Evolutionary conservation across 2,329 filamentous ascomycete genomes (phyloP).

Genomic region (Bipolaris oryzae): DNA sequence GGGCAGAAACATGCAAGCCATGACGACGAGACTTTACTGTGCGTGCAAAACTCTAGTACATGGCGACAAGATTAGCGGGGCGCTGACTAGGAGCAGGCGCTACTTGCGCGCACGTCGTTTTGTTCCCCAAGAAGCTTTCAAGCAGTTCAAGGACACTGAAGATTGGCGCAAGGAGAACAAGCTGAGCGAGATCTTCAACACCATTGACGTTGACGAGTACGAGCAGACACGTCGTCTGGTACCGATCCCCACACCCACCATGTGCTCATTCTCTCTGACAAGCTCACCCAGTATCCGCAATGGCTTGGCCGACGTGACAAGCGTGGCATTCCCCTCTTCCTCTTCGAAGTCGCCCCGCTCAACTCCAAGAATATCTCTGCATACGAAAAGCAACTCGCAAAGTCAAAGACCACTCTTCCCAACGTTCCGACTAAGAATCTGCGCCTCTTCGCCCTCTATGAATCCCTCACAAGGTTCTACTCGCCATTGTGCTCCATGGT

Average conservation of each 20-base stretch:
- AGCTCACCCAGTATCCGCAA: constrained; percentile 75
- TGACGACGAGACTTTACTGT: constrained; percentile 76
- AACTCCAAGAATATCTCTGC: constrained; percentile 79
- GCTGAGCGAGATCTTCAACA: constrained; percentile 79
- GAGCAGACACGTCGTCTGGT: constrained; percentile 80
- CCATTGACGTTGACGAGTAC: constrained; percentile 83
- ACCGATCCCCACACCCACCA: constrained; percentile 30
- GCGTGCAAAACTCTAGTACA: constrained; percentile 38
- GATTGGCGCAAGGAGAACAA: constrained; percentile 83
- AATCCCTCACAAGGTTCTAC: constrained; percentile 86
- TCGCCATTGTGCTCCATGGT: constrained; percentile 84
- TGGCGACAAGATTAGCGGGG: constrained; percentile 20
- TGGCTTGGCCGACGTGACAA: constrained; percentile 91
- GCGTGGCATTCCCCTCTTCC: constrained; percentile 88
- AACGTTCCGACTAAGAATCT: constrained; percentile 77
- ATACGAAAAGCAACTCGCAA: constrained; percentile 71
- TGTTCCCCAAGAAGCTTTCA: constrained; percentile 74
- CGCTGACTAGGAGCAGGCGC: constrained; percentile 62
- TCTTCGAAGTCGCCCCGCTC: constrained; percentile 84
- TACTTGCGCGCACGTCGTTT: constrained; percentile 87
- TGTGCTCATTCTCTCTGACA: constrained; percentile 23
- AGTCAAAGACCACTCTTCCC: constrained; percentile 63
- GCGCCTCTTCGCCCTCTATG: constrained; percentile 89
- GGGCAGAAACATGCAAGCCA: constrained; percentile 60
- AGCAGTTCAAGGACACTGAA: constrained; percentile 87